These are phyloP conservation scores for Paraurostyla sp. DNA, from an alignment of 73 alveolate species.

Conservation along the genomic window DNA sequence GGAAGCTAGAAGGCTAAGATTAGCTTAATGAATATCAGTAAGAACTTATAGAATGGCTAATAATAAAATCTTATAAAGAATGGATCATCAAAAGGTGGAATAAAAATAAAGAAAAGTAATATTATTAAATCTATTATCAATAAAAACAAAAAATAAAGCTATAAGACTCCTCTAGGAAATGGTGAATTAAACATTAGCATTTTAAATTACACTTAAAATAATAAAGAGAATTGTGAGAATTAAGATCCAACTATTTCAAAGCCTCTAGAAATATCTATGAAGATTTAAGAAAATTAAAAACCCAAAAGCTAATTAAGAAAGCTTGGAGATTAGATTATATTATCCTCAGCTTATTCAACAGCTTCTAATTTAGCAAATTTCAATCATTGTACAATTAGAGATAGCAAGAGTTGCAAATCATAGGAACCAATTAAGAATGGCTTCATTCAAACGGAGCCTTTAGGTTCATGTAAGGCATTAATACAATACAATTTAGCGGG, in stretches of 20 bases:
- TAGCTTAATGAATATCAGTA: not conserved
- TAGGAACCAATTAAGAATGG: not conserved
- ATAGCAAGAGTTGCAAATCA: not conserved
- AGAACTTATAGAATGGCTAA: not conserved
- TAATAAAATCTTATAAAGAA: not conserved
- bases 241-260: not conserved
- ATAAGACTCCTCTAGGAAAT: not conserved
- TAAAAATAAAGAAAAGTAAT: not conserved
- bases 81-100: not conserved
- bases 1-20: not conserved
- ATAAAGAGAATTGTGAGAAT: constrained; percentile 33
- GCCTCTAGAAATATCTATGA: not conserved
- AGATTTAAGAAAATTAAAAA: not conserved
- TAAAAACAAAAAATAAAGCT: not conserved
- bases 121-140: not conserved
- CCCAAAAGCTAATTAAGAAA: not conserved
- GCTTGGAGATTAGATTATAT: not conserved
- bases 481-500: too few species aligned
- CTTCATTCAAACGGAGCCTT: too few species aligned
- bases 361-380: constrained; percentile 36
- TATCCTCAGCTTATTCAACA: constrained; percentile 49
- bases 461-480: too few species aligned
- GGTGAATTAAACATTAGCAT: not conserved
- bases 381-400: not conserved
- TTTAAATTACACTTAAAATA: not conserved